A percentile compares a stretch with the other conserved stretches of the same genome.
phyloP scores from a whole-genome alignment of 148 eudicot species.

The Camellia sinensis region DNA sequence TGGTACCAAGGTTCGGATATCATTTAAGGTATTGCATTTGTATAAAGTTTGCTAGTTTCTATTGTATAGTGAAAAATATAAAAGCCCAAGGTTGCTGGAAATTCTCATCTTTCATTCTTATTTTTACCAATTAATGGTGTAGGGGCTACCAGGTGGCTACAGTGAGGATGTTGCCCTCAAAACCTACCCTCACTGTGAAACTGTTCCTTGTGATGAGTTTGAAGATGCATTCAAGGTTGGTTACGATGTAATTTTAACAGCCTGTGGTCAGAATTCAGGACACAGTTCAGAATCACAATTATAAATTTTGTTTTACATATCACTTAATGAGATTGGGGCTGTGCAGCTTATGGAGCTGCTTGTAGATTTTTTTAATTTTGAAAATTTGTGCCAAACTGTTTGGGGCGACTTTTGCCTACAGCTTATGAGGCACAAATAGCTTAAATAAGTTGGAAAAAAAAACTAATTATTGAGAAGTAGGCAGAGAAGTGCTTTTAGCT shows the following conservation, averaged over 20 bases:
- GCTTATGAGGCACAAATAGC: no score
- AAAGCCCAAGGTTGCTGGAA: no score
- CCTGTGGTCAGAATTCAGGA: not conserved
- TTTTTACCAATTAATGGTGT: not conserved
- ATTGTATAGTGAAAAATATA: not conserved
- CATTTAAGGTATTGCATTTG: constrained; percentile 42
- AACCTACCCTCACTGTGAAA: constrained; percentile 55
- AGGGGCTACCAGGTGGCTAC: constrained; percentile 64
- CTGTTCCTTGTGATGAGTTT: constrained; percentile 62
- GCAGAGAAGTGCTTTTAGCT: no score
- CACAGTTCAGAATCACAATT: not conserved
- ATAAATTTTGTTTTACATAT: not conserved
- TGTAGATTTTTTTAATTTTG: no score
- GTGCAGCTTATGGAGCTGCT: no score
- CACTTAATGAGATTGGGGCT: no score
- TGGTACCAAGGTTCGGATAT: constrained; percentile 51
- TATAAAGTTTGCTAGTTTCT: not conserved
- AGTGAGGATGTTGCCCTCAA: constrained; percentile 64
- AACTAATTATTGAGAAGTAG: no score
- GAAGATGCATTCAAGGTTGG: constrained; percentile 63
- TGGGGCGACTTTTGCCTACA: no score
- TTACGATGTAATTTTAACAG: not conserved
- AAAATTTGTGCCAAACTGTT: no score
- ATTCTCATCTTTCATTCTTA: not conserved
- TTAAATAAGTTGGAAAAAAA: no score